Conservation (phyloP, 148 eudicot species). For the Suaeda aralocaspica region DNA sequence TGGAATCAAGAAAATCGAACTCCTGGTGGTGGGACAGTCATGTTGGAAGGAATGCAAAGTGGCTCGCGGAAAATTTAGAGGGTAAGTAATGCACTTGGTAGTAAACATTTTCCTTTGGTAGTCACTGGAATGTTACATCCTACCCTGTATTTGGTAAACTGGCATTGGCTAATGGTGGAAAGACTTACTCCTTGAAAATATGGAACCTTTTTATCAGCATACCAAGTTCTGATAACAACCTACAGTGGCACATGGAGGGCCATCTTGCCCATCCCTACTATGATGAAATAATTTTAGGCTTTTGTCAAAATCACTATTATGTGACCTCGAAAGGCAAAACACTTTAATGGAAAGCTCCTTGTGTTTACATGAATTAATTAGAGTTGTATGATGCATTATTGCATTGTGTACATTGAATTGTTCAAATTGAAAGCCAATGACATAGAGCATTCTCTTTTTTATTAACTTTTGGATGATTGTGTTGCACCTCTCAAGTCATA, state of each 20-base stretch:
- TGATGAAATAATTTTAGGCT: too few species aligned
- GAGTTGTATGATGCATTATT: not conserved
- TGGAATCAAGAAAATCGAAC: slow-evolving; percentile 41
- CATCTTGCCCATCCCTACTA: not conserved
- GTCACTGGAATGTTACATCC: not conserved
- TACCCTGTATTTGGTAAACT: not conserved
- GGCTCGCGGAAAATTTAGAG: slow-evolving; percentile 76
- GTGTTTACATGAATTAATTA: not conserved
- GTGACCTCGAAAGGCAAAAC: not conserved
- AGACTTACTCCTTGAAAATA: not conserved
- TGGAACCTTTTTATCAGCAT: not conserved
- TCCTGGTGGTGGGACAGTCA: slow-evolving; percentile 95
- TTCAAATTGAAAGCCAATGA: not conserved
- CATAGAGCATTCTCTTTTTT: not conserved
- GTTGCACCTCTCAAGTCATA: not conserved
- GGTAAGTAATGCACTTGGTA: slow-evolving; percentile 42
- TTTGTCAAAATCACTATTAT: not conserved
- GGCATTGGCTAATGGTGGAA: not conserved
- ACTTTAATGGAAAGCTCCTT: slow-evolving; percentile 3
- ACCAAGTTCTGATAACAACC: not conserved
- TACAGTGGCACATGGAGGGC: not conserved
- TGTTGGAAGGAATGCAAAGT: slow-evolving; percentile 63
- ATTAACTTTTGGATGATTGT: slow-evolving; percentile 6
- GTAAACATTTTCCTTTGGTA: not conserved
- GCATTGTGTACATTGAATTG: not conserved